A percentile compares a stretch with the other conserved stretches of the same genome.
These are phyloP conservation scores for Annulohypoxylon stygium DNA, from an alignment of 495 filamentous ascomycete genomes.

Conservation along the genomic window DNA sequence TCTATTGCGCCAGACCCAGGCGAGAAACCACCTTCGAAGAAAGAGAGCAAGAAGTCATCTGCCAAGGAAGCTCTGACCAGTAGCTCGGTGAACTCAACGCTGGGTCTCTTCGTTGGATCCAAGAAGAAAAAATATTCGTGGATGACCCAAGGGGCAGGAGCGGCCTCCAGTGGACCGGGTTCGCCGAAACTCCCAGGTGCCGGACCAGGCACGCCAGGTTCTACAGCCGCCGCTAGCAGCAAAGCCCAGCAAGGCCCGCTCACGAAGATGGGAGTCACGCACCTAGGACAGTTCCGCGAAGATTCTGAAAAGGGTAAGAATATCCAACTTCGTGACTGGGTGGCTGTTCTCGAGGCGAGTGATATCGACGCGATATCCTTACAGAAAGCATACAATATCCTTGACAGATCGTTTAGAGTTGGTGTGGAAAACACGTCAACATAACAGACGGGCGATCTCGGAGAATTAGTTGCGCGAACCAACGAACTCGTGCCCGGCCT, in stretches of 20 bases:
- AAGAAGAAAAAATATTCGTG: slow-evolving; percentile 71
- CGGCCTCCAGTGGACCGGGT: slow-evolving; percentile 58
- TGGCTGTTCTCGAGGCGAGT: slow-evolving; percentile 72
- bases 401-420: slow-evolving; percentile 58
- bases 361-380: slow-evolving; percentile 67
- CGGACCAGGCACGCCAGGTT: slow-evolving; percentile 46
- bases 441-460: slow-evolving; percentile 9
- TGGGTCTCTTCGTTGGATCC: slow-evolving; percentile 65
- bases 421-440: slow-evolving; percentile 33
- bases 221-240: slow-evolving; percentile 16
- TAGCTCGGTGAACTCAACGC: slow-evolving; percentile 67
- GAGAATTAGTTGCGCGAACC: not conserved
- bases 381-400: slow-evolving; percentile 64
- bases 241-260: slow-evolving; percentile 44
- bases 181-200: slow-evolving; percentile 57
- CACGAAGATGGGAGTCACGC: slow-evolving; percentile 46
- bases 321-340: slow-evolving; percentile 78
- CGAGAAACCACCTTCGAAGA: slow-evolving; percentile 66
- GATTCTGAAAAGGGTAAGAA: slow-evolving; percentile 70
- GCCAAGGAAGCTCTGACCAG: slow-evolving; percentile 67
- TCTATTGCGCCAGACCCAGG: slow-evolving; percentile 58
- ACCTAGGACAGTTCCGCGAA: slow-evolving; percentile 73
- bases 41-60: slow-evolving; percentile 71
- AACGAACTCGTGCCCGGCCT: not conserved
- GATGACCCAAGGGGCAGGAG: slow-evolving; percentile 62